Percentiles rank a stretch among this genome's conserved stretches.
Evolutionary conservation across 2,329 filamentous ascomycete genomes (phyloP).

Genomic region (Pseudovirgaria hyperparasitica): DNA sequence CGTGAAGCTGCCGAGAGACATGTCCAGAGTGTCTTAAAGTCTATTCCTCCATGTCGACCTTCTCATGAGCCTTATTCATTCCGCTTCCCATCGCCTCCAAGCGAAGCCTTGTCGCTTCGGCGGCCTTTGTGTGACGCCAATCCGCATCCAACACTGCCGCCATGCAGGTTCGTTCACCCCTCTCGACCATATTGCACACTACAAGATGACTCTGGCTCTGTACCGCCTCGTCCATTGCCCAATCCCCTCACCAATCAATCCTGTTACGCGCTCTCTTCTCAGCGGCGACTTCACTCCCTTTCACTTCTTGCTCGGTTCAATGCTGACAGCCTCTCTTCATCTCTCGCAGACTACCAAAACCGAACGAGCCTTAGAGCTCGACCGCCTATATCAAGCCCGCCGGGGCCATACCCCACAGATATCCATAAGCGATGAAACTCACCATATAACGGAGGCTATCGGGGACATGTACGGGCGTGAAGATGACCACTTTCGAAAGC

Average conservation of each 20-base stretch:
- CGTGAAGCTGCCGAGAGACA: too few relatives aligned
- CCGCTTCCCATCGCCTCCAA: too few relatives aligned
- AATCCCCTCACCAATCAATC: slow-evolving; percentile 33
- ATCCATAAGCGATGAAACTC: slow-evolving; percentile 74
- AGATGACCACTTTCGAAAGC: slow-evolving; percentile 37
- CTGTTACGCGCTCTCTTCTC: slow-evolving; percentile 28
- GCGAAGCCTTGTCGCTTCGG: too few relatives aligned
- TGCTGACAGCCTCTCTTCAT: too few relatives aligned
- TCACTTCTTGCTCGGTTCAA: slow-evolving; percentile 27
- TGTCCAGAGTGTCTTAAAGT: too few relatives aligned
- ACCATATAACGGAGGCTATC: slow-evolving; percentile 91
- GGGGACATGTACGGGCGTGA: slow-evolving; percentile 79
- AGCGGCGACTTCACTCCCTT: slow-evolving; percentile 53
- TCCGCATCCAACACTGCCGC: too few relatives aligned
- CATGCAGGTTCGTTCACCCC: too few relatives aligned
- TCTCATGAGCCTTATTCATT: too few relatives aligned
- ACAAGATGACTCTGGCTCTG: too few relatives aligned
- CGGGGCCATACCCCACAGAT: slow-evolving; percentile 48
- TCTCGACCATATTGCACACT: too few relatives aligned
- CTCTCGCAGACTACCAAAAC: slow-evolving; percentile 17
- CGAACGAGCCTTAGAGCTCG: slow-evolving; percentile 31
- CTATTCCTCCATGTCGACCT: too few relatives aligned
- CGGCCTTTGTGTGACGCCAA: too few relatives aligned
- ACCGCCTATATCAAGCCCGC: slow-evolving; percentile 36
- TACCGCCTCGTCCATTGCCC: slow-evolving; percentile 33